These are phyloP conservation scores for Fusarium sp. DNA, from an alignment of 2,329 filamentous ascomycete genomes.

Conservation along the genomic window DNA sequence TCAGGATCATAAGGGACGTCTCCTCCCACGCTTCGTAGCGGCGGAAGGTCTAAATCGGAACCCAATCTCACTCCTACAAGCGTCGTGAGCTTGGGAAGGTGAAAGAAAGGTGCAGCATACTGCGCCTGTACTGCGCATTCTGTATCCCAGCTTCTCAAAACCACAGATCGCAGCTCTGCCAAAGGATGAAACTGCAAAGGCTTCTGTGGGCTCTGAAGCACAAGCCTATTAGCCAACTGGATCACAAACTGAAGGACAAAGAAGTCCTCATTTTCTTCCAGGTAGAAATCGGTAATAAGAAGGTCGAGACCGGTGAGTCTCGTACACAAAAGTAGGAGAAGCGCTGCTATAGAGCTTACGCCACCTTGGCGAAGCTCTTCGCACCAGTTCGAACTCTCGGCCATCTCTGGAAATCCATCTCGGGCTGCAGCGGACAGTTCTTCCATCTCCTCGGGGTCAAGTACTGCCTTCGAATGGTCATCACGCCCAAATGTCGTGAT, in stretches of 20 bases:
- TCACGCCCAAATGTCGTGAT: neutral
- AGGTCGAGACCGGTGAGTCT: neutral
- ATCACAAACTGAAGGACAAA: neutral
- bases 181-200: neutral
- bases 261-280: neutral
- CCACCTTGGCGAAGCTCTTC: fast-evolving
- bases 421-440: neutral
- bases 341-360: neutral
- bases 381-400: neutral
- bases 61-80: neutral
- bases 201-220: neutral
- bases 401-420: neutral
- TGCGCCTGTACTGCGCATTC: fast-evolving
- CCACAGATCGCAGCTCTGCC: fast-evolving
- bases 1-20: too few relatives aligned
- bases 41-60: too few relatives aligned
- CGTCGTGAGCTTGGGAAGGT: neutral
- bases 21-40: too few relatives aligned
- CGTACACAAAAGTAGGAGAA: neutral
- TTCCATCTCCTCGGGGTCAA: neutral
- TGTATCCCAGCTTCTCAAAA: neutral
- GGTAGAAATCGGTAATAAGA: neutral
- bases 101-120: neutral
- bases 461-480: neutral
- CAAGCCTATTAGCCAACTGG: neutral